Conservation (phyloP, 139 green algal species). For the Coelastrella sp. region DNA sequence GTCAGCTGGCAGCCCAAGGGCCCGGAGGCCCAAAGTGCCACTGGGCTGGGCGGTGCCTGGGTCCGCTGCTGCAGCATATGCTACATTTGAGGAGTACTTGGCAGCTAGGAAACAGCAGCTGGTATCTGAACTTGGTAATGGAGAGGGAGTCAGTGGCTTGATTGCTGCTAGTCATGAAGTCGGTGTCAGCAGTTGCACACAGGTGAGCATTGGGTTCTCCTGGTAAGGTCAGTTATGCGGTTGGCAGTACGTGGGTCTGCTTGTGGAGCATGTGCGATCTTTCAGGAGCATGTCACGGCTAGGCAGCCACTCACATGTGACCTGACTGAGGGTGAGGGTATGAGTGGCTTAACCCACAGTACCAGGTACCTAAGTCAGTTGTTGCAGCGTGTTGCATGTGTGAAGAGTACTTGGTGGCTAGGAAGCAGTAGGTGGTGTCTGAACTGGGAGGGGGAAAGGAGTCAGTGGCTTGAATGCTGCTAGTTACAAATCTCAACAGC, state of each 20-base stretch:
- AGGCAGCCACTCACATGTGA: too few species aligned
- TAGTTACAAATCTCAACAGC: not conserved
- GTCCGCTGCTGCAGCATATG: not conserved
- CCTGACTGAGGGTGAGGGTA: too few species aligned
- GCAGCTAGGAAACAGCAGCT: constrained; percentile 25
- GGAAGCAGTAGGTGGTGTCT: constrained; percentile 33
- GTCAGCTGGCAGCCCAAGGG: too few species aligned
- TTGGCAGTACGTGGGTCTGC: too few species aligned
- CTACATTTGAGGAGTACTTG: constrained; percentile 25
- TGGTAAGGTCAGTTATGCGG: too few species aligned
- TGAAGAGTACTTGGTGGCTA: constrained; percentile 7
- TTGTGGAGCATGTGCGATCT: too few species aligned
- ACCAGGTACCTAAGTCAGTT: not conserved
- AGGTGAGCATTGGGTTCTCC: not conserved
- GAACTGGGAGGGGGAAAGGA: constrained; percentile 81
- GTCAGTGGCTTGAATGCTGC: constrained; percentile 68
- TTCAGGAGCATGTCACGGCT: too few species aligned
- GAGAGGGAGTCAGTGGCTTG: constrained; percentile 76
- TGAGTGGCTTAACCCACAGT: too few species aligned
- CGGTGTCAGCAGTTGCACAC: not conserved
- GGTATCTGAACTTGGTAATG: constrained; percentile 72
- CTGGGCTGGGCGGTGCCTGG: constrained; percentile 8
- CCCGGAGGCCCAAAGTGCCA: not conserved
- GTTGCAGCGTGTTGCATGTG: not conserved
- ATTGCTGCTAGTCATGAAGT: constrained; percentile 49